These are phyloP conservation scores for Phytophthora quininea DNA, from an alignment of 352 stramenopile species.

Conservation along the genomic window DNA sequence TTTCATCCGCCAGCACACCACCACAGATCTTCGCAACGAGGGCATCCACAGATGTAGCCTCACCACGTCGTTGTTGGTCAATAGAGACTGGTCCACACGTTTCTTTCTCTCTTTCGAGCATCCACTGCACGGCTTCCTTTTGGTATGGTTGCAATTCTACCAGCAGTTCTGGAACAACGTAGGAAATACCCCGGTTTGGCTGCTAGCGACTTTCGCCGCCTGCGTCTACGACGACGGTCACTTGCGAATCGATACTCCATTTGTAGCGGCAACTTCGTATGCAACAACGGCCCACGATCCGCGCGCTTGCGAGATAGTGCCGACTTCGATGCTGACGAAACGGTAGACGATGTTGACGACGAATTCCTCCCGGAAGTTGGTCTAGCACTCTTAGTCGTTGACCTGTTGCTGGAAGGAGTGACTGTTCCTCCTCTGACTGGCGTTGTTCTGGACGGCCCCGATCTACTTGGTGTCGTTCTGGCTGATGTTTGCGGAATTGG, in stretches of 20 bases:
- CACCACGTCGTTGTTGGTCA: conserved; percentile 35
- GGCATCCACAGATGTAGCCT: conserved; percentile 38
- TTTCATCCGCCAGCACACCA: conserved; percentile 88
- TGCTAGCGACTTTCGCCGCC: conserved; percentile 49
- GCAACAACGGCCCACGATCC: conserved; percentile 42
- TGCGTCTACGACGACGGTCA: conserved; percentile 49
- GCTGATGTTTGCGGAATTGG: too few relatives aligned
- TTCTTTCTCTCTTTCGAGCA: conserved; percentile 70
- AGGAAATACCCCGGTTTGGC: conserved; percentile 53
- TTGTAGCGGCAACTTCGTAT: conserved; percentile 64
- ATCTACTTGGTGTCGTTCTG: not conserved
- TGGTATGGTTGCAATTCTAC: conserved; percentile 86
- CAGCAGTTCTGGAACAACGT: conserved; percentile 52
- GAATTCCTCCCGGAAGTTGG: conserved; percentile 7
- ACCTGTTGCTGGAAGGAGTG: conserved; percentile 7
- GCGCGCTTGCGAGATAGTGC: conserved; percentile 33
- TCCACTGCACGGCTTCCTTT: conserved; percentile 88
- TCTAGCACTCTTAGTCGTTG: conserved; percentile 11
- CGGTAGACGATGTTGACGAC: conserved; percentile 14
- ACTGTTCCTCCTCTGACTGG: not conserved
- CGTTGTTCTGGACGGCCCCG: not conserved
- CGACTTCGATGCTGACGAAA: conserved; percentile 19
- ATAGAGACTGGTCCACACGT: conserved; percentile 28
- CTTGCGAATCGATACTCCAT: conserved; percentile 65
- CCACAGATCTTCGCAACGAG: conserved; percentile 59